Evolutionary conservation across 371 early-diverging fungal species (phyloP), one percentile per base, ranked within the genome.

Genomic region (Rhizopus delemar): DNA sequence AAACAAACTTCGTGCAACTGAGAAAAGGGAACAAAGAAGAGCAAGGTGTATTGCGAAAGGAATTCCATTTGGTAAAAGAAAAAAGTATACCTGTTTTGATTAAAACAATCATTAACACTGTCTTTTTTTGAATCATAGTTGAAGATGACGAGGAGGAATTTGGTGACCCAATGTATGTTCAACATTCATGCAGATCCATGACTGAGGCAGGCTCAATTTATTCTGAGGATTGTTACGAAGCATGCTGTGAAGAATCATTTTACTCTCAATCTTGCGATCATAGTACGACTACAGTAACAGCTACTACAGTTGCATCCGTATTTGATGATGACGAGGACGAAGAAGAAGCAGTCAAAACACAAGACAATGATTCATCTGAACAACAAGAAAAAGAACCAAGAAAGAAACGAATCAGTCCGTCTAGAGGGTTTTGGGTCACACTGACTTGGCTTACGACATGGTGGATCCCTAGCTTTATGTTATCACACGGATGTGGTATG

Each of bases 381-480:
- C 11, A 55, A 13, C 22, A 57, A 41, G n/a, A 46, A 39, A 39
- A 50, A 51, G n/a, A 58, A 49, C 16, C 29, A 58, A 43, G 46
- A 43, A 56, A 52, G 50, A 63, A 12, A 51, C 73, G 52, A 35
- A 77, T 79, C 5, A 58, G 69, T 35, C 71, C 51, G 28, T 80
- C 82, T 6, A 78, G 89, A 59, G 73, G 71, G 6, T 78, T 83
- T 59, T 97, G 98, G 98, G 75, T 96, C 4, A 71, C 77, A 36
- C 69, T 88, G 64, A 92, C 92, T 0, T 94, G 92, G 92, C 45
- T 80, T 6, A 72, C 90, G 11, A 97, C 98, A 0, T 94, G 91
- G 90, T 94, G 93, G 90, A 78, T 93, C 8, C 94, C 93, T 2
- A 78, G 85, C 33, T 77, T 74, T 12, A 75, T 80, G 41, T 70